A percentile compares a stretch with the other conserved stretches of the same genome.
Conservation (phyloP, 768 basidiomycete species). For the Termitomyces titanicus region DNA sequence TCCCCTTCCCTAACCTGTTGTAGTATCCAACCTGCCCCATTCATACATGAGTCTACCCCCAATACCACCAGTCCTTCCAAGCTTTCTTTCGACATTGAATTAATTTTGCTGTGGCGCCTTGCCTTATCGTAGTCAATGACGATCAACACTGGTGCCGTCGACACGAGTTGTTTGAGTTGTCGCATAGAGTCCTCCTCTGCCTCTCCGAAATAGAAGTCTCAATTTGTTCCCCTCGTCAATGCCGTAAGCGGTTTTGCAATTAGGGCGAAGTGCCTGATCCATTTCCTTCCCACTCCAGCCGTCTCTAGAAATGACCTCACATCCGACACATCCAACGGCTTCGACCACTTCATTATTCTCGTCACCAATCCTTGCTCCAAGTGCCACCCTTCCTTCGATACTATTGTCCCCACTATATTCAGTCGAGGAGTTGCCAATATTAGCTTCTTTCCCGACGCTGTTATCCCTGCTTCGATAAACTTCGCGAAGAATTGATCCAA, state of each 20-base stretch:
- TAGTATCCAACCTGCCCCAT: not conserved
- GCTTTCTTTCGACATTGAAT: not conserved
- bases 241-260: not conserved
- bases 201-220: not conserved
- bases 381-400: not conserved
- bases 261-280: not conserved
- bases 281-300: not conserved
- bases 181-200: not conserved
- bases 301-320: not conserved
- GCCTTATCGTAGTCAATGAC: not conserved
- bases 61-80: not conserved
- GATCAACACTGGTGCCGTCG: not conserved
- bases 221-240: not conserved
- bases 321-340: not conserved
- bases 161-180: not conserved
- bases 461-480: no score
- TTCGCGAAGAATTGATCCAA: not conserved
- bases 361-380: not conserved
- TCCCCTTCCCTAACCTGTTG: not conserved
- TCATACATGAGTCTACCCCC: not conserved
- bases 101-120: fast-evolving
- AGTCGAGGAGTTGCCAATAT: not conserved
- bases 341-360: not conserved
- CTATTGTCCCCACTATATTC: not conserved
- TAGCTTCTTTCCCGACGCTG: not conserved